Base-by-base conservation (phyloP, 2,329 filamentous ascomycete genomes). In the Aspergillus sp. region DNA sequence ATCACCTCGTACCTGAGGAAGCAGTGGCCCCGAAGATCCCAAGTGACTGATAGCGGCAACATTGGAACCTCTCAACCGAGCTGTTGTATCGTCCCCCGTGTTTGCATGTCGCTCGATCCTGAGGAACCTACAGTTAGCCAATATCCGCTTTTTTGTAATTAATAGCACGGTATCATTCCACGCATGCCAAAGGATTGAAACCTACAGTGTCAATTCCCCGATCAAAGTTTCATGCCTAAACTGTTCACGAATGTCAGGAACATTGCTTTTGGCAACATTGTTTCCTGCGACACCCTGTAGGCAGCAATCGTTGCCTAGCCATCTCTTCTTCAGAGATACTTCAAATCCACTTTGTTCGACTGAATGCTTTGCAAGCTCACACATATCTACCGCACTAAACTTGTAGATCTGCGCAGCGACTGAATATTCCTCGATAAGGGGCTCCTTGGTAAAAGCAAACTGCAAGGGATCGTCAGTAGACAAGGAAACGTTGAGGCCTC, bases 341-440 rank as follows among this genome's bases (percentile, higher is more conserved):
- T 99, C 95, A 72, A 96, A 99, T 6, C 95, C 95, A 74, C 92
- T 96, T 75, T 99, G 95, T 69, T 89, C 87, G 43, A 99, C 95
- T 9, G 92, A 97, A 74, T 98, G 94, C 78, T 97, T 97, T 23
- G 95, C 95, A 59, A 99, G 79, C 78, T 99, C 95, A 73, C 95
- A 98, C 95, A 99, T 99, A 72, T 99, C 95, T 4, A 98, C 93
- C 0, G 94, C 90, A 71, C 89, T 96, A 41, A 99, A 86, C 79
- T 98, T 98, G 81, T 98, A 99, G 61, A 99, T 99, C 78, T 99
- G 95, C 4, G 95, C 95, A 3, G 95, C 95, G 8, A 99, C 95
- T 0, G 94, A 93, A 72, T 99, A 99, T 74, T 99, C 95, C 76
- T 99, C 95, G 67, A 99, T 99, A 59, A 99, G 79, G 1, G 95